Evolutionary conservation across 2,329 filamentous ascomycete species (phyloP).

Genomic region (Raffaelea ambrosiae): DNA sequence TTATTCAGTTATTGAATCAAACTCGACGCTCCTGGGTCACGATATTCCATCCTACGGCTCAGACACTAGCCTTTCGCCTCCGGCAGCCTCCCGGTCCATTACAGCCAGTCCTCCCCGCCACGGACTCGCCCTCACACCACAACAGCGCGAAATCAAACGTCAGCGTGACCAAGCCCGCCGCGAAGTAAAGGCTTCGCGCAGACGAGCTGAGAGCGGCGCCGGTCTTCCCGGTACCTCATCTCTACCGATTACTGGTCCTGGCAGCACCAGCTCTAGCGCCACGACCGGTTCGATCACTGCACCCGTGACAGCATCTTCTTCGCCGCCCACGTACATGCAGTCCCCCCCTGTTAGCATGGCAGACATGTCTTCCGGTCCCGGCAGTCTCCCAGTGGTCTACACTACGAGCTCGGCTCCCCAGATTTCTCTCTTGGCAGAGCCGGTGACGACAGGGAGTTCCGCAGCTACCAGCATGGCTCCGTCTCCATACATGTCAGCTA

Average conservation of each 20-base stretch:
- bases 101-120: constrained; percentile 53
- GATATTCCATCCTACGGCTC: constrained; percentile 40
- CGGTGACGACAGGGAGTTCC: constrained; percentile 27
- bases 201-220: constrained; percentile 35
- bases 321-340: constrained; percentile 6
- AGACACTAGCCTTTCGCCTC: constrained; percentile 43
- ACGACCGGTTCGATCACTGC: neutral
- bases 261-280: neutral
- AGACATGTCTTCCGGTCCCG: constrained; percentile 28
- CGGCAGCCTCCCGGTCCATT: constrained; percentile 39
- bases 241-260: neutral
- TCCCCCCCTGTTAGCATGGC: constrained; percentile 25
- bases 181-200: constrained; percentile 45
- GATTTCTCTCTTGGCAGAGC: constrained; percentile 43
- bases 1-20: constrained; percentile 21
- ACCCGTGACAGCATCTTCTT: neutral
- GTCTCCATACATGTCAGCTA: constrained; percentile 13
- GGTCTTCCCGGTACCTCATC: constrained; percentile 6
- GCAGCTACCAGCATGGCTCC: constrained; percentile 33
- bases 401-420: constrained; percentile 39
- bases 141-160: constrained; percentile 54
- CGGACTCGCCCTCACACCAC: constrained; percentile 39
- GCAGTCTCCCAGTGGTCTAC: constrained; percentile 35
- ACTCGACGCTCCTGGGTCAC: constrained; percentile 30
- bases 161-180: constrained; percentile 51